Conservation (phyloP, 2,329 filamentous ascomycete genomes). For the Sarocladiaceae sp. region DNA sequence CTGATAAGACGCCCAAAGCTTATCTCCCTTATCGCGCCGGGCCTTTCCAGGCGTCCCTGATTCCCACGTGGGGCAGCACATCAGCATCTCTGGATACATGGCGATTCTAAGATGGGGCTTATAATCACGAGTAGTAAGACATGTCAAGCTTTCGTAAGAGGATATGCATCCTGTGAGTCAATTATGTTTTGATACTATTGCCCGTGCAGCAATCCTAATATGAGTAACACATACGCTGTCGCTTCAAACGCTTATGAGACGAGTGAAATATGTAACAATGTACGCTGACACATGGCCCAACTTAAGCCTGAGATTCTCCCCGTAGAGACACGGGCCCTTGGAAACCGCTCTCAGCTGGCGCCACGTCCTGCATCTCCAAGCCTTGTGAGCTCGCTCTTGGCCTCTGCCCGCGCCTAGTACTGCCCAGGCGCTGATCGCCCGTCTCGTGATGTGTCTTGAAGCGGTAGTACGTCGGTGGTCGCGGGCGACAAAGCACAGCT, state of each 20-base stretch:
- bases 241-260: not conserved
- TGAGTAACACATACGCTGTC: conserved; percentile 3
- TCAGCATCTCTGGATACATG: too few species aligned
- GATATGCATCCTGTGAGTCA: too few species aligned
- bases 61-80: too few species aligned
- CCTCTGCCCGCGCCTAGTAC: conserved; percentile 33
- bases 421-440: conserved; percentile 82
- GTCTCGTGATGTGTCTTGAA: conserved; percentile 73
- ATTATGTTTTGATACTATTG: too few species aligned
- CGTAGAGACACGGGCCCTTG: conserved; percentile 47
- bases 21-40: conserved; percentile 2
- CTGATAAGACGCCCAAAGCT: conserved; percentile 1
- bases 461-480: conserved; percentile 79
- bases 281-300: not conserved
- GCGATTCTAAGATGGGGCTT: too few species aligned
- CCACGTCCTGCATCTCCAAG: conserved; percentile 69
- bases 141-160: too few species aligned
- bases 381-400: conserved; percentile 45
- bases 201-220: too few species aligned
- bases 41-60: too few species aligned
- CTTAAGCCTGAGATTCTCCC: conserved; percentile 14
- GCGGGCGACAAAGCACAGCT: conserved; percentile 73
- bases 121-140: too few species aligned
- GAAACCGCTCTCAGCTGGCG: conserved; percentile 38
- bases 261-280: not conserved